A percentile compares a stretch with the other conserved stretches of the same genome.
Evolutionary conservation across 1,139 yeast species (phyloP).

Genomic region (Yarrowia galli): DNA sequence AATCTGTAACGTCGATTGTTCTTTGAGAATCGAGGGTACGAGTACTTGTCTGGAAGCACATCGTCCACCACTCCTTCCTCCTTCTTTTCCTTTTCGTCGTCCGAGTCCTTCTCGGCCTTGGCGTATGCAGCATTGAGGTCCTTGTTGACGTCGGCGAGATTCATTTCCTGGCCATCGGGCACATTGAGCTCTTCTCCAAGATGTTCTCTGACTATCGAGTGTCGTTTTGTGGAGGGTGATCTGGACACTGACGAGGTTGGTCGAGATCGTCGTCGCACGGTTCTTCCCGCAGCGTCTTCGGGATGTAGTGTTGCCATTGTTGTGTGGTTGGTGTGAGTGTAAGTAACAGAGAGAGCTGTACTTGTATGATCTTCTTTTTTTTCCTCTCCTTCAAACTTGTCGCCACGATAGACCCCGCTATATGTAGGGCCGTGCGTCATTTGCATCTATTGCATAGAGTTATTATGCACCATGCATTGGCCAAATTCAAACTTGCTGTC

Average conservation of each 20-base stretch:
- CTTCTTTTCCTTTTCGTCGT: conserved; percentile 19
- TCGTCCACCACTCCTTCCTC: background rate
- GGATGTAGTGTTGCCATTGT: conserved; percentile 13
- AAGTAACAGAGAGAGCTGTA: no score
- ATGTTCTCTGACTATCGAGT: conserved; percentile 26
- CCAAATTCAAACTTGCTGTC: conserved; percentile 9
- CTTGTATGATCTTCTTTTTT: no score
- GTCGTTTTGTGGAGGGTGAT: conserved; percentile 31
- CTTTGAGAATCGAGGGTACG: conserved; percentile 32
- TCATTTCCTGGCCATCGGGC: background rate
- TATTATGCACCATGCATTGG: background rate
- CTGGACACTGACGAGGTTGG: conserved; percentile 1
- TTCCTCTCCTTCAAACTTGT: background rate
- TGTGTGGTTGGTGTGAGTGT: background rate
- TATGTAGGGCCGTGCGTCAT: conserved; percentile 36
- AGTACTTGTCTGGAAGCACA: conserved; percentile 30
- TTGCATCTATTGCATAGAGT: conserved; percentile 11
- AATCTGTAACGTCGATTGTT: conserved; percentile 34
- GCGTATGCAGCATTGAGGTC: conserved; percentile 16
- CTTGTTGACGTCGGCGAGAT: conserved; percentile 16
- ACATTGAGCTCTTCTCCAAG: conserved; percentile 21
- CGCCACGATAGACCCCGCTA: conserved; percentile 21
- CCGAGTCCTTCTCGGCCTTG: conserved; percentile 36
- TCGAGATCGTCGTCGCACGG: conserved; percentile 14
- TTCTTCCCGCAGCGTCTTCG: conserved; percentile 11